Base-by-base conservation (phyloP, 805 yeast genomes). In the Kuraishia ogatae region DNA sequence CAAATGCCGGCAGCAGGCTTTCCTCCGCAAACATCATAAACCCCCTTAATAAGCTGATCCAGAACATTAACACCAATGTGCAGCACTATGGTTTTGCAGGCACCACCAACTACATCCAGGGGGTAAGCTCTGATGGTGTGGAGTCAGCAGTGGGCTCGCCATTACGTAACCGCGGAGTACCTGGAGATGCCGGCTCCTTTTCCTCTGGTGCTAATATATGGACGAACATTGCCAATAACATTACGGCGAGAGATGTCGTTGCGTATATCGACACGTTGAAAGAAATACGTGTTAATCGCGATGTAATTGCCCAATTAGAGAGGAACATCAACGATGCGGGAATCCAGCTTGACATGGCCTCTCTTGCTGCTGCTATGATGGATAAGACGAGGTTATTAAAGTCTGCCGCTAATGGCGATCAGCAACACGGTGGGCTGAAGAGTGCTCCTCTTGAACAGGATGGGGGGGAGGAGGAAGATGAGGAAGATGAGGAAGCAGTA, bases 261-360 rank as follows among this genome's bases (percentile, higher is more conserved):
- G 50, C 59, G 1, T 81, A 78, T 58, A 65, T 81, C 11, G 54
- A 61, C 1, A 65, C 63, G n/a, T 62, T 81, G 28, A 63, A 69
- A 39, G 50, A 59, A 0, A 58, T 61, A 1, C 61, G 64, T 0
- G 60, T 72, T n/a, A 66, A 71, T 17, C 39, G 60, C 1, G 73
- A 71, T 2, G 62, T 72, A 0, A 60, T 73, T n/a, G 61, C 62
- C 1, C 65, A 74, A 8, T 61, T 81, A 19, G 59, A 65, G 28
- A 71, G 66, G 39, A 69, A 76, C 50, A 60, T 84, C 11, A 64
- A 66, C 2, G 74, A 72, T 20, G 55, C 72, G 23, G 52, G 56
- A 6, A 20, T 43, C 19, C 43, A 35, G 17, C 43, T 17, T 15
- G 43, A 35, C n/a, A 10, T 35, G 43, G 43, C 43, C 4, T 5